Conservation (phyloP, 805 yeast species). For the Cyberlindnera maritima region DNA sequence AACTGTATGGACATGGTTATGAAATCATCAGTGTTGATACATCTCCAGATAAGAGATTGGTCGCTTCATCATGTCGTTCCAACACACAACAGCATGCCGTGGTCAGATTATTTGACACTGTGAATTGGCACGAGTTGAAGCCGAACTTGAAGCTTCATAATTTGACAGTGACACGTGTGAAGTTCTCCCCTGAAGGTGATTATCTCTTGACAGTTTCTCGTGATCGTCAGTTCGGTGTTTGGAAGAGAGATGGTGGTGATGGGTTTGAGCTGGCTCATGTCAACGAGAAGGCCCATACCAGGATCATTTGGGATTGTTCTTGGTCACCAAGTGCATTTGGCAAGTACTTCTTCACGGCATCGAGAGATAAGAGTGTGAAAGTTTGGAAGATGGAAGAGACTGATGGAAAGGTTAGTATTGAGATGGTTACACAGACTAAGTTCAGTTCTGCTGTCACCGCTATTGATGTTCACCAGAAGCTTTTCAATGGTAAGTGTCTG, state of each 20-base stretch:
- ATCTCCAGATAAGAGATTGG: constrained; percentile 55
- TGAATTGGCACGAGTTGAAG: constrained; percentile 58
- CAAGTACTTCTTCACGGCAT: constrained; percentile 71
- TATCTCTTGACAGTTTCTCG: constrained; percentile 78
- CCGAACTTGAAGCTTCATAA: constrained; percentile 65
- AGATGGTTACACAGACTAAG: constrained; percentile 39
- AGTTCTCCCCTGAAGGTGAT: constrained; percentile 66
- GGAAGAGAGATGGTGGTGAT: constrained; percentile 47
- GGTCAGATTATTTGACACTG: constrained; percentile 67
- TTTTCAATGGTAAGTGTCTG: constrained; percentile 31
- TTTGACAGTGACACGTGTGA: constrained; percentile 80
- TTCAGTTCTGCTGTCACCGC: constrained; percentile 64
- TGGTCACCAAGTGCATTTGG: constrained; percentile 64
- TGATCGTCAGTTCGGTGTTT: constrained; percentile 81
- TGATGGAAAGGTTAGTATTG: constrained; percentile 30
- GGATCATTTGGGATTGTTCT: constrained; percentile 94
- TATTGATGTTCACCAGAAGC: constrained; percentile 43
- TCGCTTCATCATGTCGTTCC: constrained; percentile 92
- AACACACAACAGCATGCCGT: constrained; percentile 84
- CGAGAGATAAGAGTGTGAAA: constrained; percentile 80
- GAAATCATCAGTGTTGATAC: constrained; percentile 81
- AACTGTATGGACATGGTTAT: constrained; percentile 96
- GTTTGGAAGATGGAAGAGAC: constrained; percentile 54
- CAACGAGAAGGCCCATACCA: constrained; percentile 75
- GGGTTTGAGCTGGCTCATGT: constrained; percentile 37